Evolutionary conservation across 208 protist species (phyloP).

Genomic region (Trypanosoma lewisi): DNA sequence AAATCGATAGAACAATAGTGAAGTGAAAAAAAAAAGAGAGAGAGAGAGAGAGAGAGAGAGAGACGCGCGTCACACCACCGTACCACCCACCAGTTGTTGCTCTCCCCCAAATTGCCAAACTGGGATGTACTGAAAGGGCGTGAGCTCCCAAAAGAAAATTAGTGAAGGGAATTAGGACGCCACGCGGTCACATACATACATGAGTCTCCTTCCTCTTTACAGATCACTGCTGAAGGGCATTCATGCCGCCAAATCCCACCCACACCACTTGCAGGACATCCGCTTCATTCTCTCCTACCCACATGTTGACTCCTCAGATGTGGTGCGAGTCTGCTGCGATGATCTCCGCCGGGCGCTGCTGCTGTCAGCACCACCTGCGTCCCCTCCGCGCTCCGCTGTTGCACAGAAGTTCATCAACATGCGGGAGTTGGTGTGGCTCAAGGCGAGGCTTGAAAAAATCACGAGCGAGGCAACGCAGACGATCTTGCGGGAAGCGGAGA

Average conservation of each 20-base stretch:
- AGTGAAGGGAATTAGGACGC: not conserved
- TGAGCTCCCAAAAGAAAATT: not conserved
- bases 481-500: slow-evolving; percentile 32
- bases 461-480: slow-evolving; percentile 33
- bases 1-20: too few species aligned
- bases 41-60: too few species aligned
- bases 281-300: slow-evolving; percentile 79
- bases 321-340: slow-evolving; percentile 12
- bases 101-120: not conserved
- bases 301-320: not conserved
- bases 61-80: too few species aligned
- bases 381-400: slow-evolving; percentile 8
- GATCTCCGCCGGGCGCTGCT: slow-evolving; percentile 28
- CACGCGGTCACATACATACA: slow-evolving; percentile 1
- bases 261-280: slow-evolving; percentile 72
- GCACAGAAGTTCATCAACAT: slow-evolving; percentile 43
- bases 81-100: too few species aligned
- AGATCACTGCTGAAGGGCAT: slow-evolving; percentile 60
- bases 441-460: slow-evolving; percentile 38
- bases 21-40: too few species aligned
- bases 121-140: not conserved
- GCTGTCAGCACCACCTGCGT: slow-evolving; percentile 11
- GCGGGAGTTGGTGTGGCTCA: slow-evolving; percentile 66
- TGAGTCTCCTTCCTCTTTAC: slow-evolving; percentile 62
- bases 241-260: slow-evolving; percentile 33